Evolutionary conservation across 2,329 filamentous ascomycete genomes (phyloP).

Genomic region (Phyllosticta paracitricarpa): DNA sequence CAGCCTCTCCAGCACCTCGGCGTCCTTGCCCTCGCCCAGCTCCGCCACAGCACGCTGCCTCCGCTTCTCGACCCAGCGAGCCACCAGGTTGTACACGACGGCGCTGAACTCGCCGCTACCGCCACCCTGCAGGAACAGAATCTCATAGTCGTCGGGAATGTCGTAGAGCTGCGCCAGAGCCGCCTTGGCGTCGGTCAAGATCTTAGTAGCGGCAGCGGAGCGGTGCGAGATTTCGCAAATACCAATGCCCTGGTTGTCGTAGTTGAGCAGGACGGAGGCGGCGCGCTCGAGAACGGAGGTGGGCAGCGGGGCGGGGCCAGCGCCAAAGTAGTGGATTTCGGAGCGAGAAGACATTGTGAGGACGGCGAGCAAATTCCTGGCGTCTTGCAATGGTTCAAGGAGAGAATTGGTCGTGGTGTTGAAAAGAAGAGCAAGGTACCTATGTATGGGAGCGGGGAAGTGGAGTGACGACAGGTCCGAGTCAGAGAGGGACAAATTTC

Average conservation of each 20-base stretch:
- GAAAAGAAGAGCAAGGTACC: background rate
- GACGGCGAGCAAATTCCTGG: background rate
- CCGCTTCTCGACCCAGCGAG: slow-evolving; percentile 68
- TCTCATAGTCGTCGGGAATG: slow-evolving; percentile 77
- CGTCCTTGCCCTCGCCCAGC: slow-evolving; percentile 33
- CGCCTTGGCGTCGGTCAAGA: slow-evolving; percentile 69
- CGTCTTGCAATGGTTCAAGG: background rate
- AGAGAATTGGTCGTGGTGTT: background rate
- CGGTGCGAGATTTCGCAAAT: slow-evolving; percentile 88
- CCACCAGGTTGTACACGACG: slow-evolving; percentile 72
- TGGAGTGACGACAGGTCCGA: background rate
- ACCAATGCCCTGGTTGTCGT: slow-evolving; percentile 68
- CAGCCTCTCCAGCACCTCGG: slow-evolving; percentile 49
- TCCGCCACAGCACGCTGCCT: slow-evolving; percentile 49
- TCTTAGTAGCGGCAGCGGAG: slow-evolving; percentile 64
- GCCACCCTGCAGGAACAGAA: slow-evolving; percentile 80
- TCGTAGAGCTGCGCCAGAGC: slow-evolving; percentile 65
- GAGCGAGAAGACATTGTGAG: slow-evolving; percentile 56
- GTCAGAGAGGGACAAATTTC: background rate
- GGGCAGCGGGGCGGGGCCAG: slow-evolving; percentile 79
- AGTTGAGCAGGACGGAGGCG: slow-evolving; percentile 70
- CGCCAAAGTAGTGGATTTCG: slow-evolving; percentile 79
- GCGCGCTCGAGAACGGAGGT: slow-evolving; percentile 71
- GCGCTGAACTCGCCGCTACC: slow-evolving; percentile 81
- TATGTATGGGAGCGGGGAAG: background rate